phyloP scores from a whole-genome alignment of 139 green algal species.

The Eudorina sp. region DNA sequence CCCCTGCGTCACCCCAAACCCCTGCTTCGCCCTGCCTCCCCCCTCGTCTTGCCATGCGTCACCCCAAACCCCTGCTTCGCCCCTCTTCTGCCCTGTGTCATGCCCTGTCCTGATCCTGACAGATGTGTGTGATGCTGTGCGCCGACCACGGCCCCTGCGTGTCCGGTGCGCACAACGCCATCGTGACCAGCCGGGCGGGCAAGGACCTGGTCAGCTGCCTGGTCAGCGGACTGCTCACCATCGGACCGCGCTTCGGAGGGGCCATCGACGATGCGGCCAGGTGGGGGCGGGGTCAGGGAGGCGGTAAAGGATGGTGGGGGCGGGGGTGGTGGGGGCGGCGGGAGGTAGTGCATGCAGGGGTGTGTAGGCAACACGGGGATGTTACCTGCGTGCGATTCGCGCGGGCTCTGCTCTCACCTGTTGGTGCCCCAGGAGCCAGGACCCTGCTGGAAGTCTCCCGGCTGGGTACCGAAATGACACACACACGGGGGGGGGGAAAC shows the following conservation, averaged over 20 bases:
- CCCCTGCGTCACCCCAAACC: too few relatives aligned
- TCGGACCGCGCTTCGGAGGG: conserved; percentile 92
- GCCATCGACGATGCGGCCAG: conserved; percentile 93
- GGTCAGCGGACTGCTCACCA: conserved; percentile 87
- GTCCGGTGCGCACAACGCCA: conserved; percentile 94
- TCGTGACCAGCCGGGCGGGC: conserved; percentile 89
- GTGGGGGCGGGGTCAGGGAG: conserved; percentile 52
- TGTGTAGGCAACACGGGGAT: background rate
- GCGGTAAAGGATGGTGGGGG: too few relatives aligned
- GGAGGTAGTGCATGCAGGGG: background rate
- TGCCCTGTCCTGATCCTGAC: background rate
- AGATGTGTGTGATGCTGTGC: conserved; percentile 92
- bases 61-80: too few relatives aligned
- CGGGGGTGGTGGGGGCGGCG: background rate
- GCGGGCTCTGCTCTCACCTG: too few relatives aligned
- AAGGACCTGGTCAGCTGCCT: conserved; percentile 92
- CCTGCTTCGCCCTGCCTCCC: too few relatives aligned
- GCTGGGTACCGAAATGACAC: too few relatives aligned
- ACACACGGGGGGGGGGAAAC: too few relatives aligned
- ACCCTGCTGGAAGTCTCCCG: too few relatives aligned
- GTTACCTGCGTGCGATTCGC: too few relatives aligned
- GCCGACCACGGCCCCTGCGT: conserved; percentile 96
- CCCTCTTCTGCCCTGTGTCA: background rate
- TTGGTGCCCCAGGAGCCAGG: too few relatives aligned
- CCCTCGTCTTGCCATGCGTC: too few relatives aligned